Evolutionary conservation across 345 rosid genomes (phyloP).

Genomic region (Psidium guajava): DNA sequence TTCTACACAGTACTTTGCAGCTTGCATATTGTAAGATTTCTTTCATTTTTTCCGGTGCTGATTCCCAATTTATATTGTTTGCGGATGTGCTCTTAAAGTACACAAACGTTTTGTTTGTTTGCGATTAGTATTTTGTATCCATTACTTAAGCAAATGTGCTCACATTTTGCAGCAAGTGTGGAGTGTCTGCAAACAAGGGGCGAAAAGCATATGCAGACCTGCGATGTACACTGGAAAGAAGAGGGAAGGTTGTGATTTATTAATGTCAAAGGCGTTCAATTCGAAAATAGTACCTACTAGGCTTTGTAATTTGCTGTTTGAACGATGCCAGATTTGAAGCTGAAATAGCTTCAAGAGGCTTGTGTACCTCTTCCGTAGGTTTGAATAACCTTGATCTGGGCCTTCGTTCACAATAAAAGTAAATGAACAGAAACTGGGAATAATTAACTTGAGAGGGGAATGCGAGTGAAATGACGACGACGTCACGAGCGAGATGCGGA

Average conservation of each 20-base stretch:
- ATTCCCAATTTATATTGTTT: neutral
- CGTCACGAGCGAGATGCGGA: neutral
- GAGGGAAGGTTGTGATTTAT: neutral
- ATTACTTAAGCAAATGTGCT: neutral
- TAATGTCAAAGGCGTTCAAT: neutral
- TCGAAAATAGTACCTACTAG: neutral
- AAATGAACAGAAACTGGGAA: neutral
- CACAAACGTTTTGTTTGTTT: neutral
- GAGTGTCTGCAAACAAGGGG: neutral
- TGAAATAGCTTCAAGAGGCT: neutral
- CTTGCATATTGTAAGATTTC: neutral
- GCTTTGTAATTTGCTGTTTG: neutral
- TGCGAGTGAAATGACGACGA: neutral
- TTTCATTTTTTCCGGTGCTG: neutral
- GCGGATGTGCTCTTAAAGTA: neutral
- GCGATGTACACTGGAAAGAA: neutral
- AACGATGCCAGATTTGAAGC: neutral
- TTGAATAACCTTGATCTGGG: neutral
- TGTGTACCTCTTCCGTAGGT: neutral
- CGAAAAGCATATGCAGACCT: neutral
- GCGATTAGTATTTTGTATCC: neutral
- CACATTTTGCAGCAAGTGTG: neutral
- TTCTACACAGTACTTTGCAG: neutral
- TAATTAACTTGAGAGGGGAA: neutral
- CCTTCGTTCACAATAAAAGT: neutral